Conservation (phyloP, 495 filamentous ascomycete species). For the Aspergillus sparsus region DNA sequence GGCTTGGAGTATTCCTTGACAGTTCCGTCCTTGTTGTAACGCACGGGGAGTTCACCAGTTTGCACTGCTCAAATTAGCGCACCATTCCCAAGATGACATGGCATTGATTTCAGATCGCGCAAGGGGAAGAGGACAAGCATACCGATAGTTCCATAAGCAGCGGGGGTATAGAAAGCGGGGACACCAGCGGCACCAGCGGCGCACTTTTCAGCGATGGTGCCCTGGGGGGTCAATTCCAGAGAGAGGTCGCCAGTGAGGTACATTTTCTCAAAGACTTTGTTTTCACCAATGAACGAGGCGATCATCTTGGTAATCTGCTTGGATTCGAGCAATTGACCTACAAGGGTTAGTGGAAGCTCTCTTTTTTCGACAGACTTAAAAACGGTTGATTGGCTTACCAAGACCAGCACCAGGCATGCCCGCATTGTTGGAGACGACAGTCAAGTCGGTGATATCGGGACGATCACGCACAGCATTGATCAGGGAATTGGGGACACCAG, state of each 20-base stretch:
- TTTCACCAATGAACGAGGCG: slow-evolving; percentile 84
- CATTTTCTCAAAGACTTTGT: slow-evolving; percentile 84
- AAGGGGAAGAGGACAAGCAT: slow-evolving; percentile 5
- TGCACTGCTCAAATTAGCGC: slow-evolving; percentile 50
- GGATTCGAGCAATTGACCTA: slow-evolving; percentile 65
- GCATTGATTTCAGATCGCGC: not conserved
- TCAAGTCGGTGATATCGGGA: slow-evolving; percentile 70
- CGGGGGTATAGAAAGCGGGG: slow-evolving; percentile 89
- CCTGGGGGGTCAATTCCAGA: slow-evolving; percentile 85
- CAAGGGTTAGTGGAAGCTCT: not conserved
- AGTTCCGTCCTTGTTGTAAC: slow-evolving; percentile 75
- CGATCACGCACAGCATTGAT: slow-evolving; percentile 75
- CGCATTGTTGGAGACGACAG: slow-evolving; percentile 89
- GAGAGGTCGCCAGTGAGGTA: slow-evolving; percentile 80
- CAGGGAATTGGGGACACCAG: slow-evolving; percentile 79
- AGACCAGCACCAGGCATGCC: slow-evolving; percentile 78
- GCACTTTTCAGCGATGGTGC: slow-evolving; percentile 83
- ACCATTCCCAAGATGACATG: too few relatives aligned
- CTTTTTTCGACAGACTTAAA: too few relatives aligned
- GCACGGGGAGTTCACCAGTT: slow-evolving; percentile 80
- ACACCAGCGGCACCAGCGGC: slow-evolving; percentile 81
- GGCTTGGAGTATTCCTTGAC: slow-evolving; percentile 70
- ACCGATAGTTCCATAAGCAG: slow-evolving; percentile 76
- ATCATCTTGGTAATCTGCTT: slow-evolving; percentile 88
- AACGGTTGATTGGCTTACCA: slow-evolving; percentile 37